Evolutionary conservation across 192 early-diverging fungal genomes (phyloP), one percentile per base, ranked within the genome.

Genomic region (Jimgerdemannia lactiflua): DNA sequence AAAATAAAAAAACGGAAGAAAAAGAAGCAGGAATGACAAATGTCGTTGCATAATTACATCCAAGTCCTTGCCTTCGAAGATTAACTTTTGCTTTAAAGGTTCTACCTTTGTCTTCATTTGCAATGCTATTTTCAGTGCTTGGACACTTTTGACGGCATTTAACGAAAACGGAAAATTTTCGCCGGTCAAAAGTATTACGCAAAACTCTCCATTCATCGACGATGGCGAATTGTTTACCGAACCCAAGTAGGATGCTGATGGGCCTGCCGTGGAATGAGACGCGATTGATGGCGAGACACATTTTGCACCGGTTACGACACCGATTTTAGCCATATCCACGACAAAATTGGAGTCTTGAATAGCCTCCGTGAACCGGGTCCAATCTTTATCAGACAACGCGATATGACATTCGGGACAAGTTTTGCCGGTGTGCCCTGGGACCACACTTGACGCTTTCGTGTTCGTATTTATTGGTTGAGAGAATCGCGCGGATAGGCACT

Each of bases 81-180:
- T 65, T 41, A 77, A 72, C 40, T 77, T 77, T 67, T 77, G 76
- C 70, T 77, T 77, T 1, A 40, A 14, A 29, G 42, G 18, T 43
- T 65, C 41, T 43, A 77, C 67, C 14, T 69, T 68, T 19, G 42
- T 39, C 65, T 59, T 39, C 43, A 18, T 43, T 7, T 73, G 39
- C 14, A 76, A 65, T 3, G 20, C 29, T 19, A 9, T 43, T 40
- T 64, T 44, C 43, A 76, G 67, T 42, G 44, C 68, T 11, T 18
- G n/a, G 18, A 76, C 43, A 4, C 69, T 76, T 42, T 19, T 29
- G 19, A 70, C 19, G 4, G n/a, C n/a, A n/a, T 63, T 44, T 4
- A 44, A 40, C 9, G 54, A n/a, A 11, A 76, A 42, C 7, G 20
- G 6, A 59, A 54, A 42, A 40, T 64, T 69, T 10, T 43, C 39